Conservation (phyloP, 805 yeast genomes). For the Limtongia smithiae region DNA sequence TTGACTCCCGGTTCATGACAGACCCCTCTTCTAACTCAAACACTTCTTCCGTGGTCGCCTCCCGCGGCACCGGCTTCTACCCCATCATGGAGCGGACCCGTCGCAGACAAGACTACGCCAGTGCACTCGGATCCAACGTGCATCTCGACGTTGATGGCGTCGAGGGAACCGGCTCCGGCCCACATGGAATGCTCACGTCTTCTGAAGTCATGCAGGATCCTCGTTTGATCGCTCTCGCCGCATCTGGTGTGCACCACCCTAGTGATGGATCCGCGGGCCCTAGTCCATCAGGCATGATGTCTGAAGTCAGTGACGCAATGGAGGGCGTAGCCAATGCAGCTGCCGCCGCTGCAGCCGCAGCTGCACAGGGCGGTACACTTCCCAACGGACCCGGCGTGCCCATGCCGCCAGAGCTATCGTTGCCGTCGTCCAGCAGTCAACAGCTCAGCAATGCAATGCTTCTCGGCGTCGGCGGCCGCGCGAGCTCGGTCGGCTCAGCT, state of each 20-base stretch:
- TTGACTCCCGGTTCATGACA: constrained; percentile 17
- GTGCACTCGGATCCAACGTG: background rate
- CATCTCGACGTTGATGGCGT: constrained; percentile 9
- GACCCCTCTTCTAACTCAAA: constrained; percentile 10
- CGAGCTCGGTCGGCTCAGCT: background rate
- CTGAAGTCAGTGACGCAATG: constrained; percentile 1
- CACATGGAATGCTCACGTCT: constrained; percentile 5
- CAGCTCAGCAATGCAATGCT: background rate
- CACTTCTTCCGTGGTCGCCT: constrained; percentile 2
- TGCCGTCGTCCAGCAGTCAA: background rate
- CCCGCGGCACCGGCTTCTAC: constrained; percentile 2
- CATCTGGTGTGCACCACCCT: background rate
- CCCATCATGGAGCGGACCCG: background rate
- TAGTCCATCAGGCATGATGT: background rate
- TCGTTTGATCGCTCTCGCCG: constrained; percentile 14
- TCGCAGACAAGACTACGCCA: background rate
- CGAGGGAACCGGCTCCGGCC: constrained; percentile 4
- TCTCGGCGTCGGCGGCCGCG: constrained; percentile 3
- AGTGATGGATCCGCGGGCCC: background rate
- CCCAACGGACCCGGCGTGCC: background rate
- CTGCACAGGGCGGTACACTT: background rate
- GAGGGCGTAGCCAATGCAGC: constrained; percentile 1
- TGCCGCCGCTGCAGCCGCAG: constrained; percentile 1
- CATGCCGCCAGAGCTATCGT: too few species aligned
- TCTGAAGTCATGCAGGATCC: constrained; percentile 27